Percentiles rank a stretch among this genome's conserved stretches.
These are phyloP conservation scores for Phytophthora agathidicida DNA, from an alignment of 352 stramenopile genomes.

Conservation along the genomic window DNA sequence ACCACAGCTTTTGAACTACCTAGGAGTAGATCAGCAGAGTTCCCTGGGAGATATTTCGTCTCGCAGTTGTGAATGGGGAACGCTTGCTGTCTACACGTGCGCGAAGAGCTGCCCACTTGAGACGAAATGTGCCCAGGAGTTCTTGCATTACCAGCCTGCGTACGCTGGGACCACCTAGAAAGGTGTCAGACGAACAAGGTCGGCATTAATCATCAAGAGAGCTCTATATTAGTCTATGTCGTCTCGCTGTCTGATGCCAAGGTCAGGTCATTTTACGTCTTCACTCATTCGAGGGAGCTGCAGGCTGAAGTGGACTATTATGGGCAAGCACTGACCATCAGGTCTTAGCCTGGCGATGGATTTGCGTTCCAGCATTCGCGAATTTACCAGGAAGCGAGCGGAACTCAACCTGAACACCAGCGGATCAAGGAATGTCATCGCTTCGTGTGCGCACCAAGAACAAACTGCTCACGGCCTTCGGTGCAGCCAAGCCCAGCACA, in stretches of 20 bases:
- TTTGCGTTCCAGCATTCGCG: conserved; percentile 1
- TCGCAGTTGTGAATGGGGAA: conserved; percentile 91
- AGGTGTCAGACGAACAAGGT: conserved; percentile 4
- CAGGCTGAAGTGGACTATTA: conserved; percentile 23
- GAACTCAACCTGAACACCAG: background rate
- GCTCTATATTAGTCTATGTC: conserved; percentile 30
- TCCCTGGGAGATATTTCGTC: conserved; percentile 58
- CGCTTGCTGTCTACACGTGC: conserved; percentile 93
- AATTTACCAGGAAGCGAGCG: conserved; percentile 8
- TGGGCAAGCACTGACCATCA: conserved; percentile 24
- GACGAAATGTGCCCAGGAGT: conserved; percentile 62
- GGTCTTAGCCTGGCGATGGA: conserved; percentile 2
- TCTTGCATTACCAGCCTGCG: conserved; percentile 76
- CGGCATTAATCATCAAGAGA: conserved; percentile 25
- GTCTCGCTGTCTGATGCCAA: conserved; percentile 30
- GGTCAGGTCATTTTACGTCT: conserved; percentile 32
- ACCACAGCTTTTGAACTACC: conserved; percentile 94
- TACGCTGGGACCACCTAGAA: conserved; percentile 51
- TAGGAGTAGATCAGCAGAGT: conserved; percentile 78
- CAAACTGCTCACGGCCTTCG: conserved; percentile 75
- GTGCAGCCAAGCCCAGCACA: conserved; percentile 74
- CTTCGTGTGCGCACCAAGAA: conserved; percentile 78
- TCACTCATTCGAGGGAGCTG: conserved; percentile 6
- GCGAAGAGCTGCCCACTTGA: conserved; percentile 86
- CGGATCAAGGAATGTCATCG: conserved; percentile 62